Percentiles rank a stretch among this genome's conserved stretches.
Conservation (phyloP, 768 basidiomycete genomes). For the Royoungia palumana region DNA sequence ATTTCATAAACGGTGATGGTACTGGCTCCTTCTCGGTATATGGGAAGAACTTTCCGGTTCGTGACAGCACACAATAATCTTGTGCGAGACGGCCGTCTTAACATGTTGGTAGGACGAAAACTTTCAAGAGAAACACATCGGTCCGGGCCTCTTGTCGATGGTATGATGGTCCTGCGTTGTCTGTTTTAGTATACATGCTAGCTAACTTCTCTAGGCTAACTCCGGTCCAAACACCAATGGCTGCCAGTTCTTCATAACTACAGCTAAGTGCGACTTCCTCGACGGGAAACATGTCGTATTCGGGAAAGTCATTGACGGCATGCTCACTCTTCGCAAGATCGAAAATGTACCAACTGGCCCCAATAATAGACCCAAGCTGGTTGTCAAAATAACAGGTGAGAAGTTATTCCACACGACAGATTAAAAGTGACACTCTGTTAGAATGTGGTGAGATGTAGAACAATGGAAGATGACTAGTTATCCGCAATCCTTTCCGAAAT, state of each 20-base stretch:
- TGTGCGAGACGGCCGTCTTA: background rate
- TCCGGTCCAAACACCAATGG: slow-evolving; percentile 94
- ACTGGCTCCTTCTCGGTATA: slow-evolving; percentile 98
- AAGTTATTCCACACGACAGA: background rate
- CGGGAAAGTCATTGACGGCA: slow-evolving; percentile 85
- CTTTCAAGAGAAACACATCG: slow-evolving; percentile 85
- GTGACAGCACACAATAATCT: slow-evolving; percentile 15
- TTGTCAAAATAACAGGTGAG: slow-evolving; percentile 83
- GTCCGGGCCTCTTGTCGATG: slow-evolving; percentile 89
- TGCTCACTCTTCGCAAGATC: slow-evolving; percentile 94
- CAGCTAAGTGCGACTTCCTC: slow-evolving; percentile 90
- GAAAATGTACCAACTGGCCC: slow-evolving; percentile 92
- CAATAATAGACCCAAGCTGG: slow-evolving; percentile 86
- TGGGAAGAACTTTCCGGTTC: slow-evolving; percentile 86
- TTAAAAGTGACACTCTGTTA: slow-evolving; percentile 19
- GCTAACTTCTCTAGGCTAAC: slow-evolving; percentile 63
- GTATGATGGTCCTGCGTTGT: slow-evolving; percentile 36
- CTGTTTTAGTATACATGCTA: background rate
- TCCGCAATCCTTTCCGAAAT: background rate
- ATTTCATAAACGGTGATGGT: slow-evolving; percentile 92
- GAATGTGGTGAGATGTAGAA: slow-evolving; percentile 60
- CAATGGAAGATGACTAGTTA: background rate
- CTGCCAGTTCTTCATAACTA: slow-evolving; percentile 98
- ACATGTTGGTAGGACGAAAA: slow-evolving; percentile 75
- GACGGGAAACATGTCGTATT: slow-evolving; percentile 96